Evolutionary conservation across 306 rosid genomes (phyloP).

Genomic region (Acacia confusa): DNA sequence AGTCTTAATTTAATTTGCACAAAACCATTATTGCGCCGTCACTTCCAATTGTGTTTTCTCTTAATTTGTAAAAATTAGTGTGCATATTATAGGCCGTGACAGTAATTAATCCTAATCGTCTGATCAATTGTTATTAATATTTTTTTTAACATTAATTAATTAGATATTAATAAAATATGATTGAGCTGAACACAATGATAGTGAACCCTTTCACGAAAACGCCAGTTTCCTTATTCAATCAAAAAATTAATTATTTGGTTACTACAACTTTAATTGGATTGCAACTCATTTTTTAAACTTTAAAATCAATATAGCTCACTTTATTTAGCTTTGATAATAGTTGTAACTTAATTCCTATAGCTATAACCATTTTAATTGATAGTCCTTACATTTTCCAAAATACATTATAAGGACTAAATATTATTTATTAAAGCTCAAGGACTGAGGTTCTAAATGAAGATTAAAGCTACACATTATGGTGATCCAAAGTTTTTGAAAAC

Average conservation of each 20-base stretch:
- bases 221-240: not conserved
- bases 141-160: too few species aligned
- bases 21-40: not conserved
- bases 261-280: too few species aligned
- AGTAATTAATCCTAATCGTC: not conserved
- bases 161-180: not conserved
- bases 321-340: not conserved
- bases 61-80: not conserved
- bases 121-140: not conserved
- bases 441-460: too few species aligned
- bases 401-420: too few species aligned
- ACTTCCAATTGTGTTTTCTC: not conserved
- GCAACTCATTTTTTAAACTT: not conserved
- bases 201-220: not conserved
- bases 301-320: not conserved
- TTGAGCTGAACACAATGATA: not conserved
- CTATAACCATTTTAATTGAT: too few species aligned
- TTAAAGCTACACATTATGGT: too few species aligned
- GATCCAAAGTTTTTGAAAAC: too few species aligned
- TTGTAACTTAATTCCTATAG: too few species aligned
- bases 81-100: not conserved
- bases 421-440: too few species aligned
- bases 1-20: not conserved
- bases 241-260: too few species aligned
- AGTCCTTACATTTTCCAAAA: too few species aligned